These are phyloP conservation scores for Rhynchospora tenuis DNA, from an alignment of 176 grass and related monocot genomes.

Conservation along the genomic window DNA sequence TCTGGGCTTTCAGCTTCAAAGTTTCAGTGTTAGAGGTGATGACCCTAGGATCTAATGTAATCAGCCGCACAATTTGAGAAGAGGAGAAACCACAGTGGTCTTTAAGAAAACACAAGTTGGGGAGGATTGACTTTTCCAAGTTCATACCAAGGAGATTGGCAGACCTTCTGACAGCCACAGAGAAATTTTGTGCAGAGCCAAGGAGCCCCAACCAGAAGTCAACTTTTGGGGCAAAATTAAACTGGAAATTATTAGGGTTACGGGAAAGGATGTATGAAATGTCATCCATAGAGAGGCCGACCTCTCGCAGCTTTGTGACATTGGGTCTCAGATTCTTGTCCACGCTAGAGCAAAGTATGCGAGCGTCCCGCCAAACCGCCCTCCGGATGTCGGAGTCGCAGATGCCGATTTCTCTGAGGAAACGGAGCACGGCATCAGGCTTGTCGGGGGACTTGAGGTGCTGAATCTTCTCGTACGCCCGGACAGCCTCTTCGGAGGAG, in stretches of 20 bases:
- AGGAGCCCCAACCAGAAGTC: slow-evolving; percentile 20
- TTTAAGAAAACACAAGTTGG: slow-evolving; percentile 28
- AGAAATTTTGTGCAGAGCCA: not conserved
- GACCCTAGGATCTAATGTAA: not conserved
- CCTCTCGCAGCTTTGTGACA: not conserved
- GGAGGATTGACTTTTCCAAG: slow-evolving; percentile 21
- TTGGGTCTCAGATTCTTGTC: not conserved
- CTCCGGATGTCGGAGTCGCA: not conserved
- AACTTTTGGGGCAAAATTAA: slow-evolving; percentile 4
- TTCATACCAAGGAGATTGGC: not conserved
- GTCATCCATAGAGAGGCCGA: not conserved
- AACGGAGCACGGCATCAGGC: not conserved
- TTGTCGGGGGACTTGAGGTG: not conserved
- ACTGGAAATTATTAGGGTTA: not conserved
- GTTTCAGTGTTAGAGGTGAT: not conserved
- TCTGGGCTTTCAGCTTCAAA: not conserved
- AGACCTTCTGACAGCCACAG: not conserved
- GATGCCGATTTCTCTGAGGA: not conserved
- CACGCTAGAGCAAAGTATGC: not conserved
- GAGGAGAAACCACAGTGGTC: slow-evolving; percentile 26
- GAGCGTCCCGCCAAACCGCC: not conserved
- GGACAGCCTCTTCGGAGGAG: not conserved
- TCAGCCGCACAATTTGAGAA: slow-evolving; percentile 8
- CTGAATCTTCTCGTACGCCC: not conserved
- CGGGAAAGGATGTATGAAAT: not conserved